Conservation (phyloP, 441 rosid genomes). For the Erodium moschatum region DNA sequence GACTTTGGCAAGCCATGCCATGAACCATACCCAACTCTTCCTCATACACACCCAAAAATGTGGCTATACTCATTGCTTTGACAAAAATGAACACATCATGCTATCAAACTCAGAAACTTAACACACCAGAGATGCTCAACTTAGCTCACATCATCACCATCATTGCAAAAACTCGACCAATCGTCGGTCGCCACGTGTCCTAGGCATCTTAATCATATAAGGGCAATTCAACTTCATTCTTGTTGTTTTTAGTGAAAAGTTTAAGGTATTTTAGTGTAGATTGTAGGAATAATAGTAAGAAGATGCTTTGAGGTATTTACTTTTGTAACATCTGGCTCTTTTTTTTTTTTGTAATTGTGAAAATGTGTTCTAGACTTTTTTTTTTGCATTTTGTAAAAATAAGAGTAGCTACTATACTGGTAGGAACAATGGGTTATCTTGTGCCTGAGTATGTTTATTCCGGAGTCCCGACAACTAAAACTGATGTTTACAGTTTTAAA, state of each 20-base stretch:
- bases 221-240: no score
- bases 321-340: no score
- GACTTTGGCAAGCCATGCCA: conserved; percentile 16
- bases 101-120: conserved; percentile 11
- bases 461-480: conserved; percentile 57
- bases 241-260: no score
- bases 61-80: conserved; percentile 22
- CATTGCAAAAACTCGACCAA: background rate
- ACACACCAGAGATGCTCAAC: background rate
- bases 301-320: no score
- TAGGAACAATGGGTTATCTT: conserved; percentile 75
- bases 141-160: conserved; percentile 3
- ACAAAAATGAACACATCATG: conserved; percentile 25
- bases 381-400: no score
- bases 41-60: conserved; percentile 21
- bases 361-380: no score
- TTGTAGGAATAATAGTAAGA: no score
- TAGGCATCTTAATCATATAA: background rate
- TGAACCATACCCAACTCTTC: conserved; percentile 1
- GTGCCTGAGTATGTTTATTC: conserved; percentile 74
- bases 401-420: conserved; percentile 66
- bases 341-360: no score
- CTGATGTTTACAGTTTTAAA: conserved; percentile 77
- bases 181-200: background rate
- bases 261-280: no score